Conservation (phyloP, 768 basidiomycete species). For the Trichaptum fuscoviolaceum region DNA sequence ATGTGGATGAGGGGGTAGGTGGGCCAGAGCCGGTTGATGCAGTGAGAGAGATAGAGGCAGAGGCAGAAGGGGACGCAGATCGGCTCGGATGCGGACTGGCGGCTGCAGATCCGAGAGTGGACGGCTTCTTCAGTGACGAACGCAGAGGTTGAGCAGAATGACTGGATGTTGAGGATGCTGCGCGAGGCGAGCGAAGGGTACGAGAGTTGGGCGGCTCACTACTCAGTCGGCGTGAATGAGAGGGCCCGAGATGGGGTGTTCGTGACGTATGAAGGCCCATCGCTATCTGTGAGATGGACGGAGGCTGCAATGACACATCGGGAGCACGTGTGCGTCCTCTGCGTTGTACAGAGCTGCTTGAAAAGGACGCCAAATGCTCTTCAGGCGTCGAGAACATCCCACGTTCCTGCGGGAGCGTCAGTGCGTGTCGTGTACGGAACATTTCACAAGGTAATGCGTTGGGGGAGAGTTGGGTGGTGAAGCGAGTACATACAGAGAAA, state of each 20-base stretch:
- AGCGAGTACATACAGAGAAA: neutral
- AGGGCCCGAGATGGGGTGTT: constrained; percentile 55
- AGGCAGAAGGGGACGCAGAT: neutral
- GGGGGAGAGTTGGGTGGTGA: neutral
- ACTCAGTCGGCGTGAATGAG: constrained; percentile 17
- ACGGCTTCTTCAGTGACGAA: constrained; percentile 59
- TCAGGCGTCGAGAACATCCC: constrained; percentile 40
- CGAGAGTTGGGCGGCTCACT: constrained; percentile 12
- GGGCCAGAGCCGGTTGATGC: neutral
- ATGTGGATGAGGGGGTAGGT: neutral
- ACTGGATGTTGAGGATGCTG: constrained; percentile 31
- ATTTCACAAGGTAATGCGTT: neutral
- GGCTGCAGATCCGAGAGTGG: neutral
- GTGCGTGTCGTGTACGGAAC: neutral
- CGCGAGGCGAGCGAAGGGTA: constrained; percentile 8
- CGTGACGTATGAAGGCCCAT: constrained; percentile 77
- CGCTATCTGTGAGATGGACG: constrained; percentile 71
- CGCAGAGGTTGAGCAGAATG: constrained; percentile 48
- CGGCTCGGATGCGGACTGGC: neutral
- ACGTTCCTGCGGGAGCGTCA: neutral
- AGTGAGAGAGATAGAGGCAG: neutral
- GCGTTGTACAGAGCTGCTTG: constrained; percentile 14
- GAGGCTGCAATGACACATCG: constrained; percentile 40
- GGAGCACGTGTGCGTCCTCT: constrained; percentile 28
- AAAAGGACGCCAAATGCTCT: constrained; percentile 27